Evolutionary conservation across 2,329 filamentous ascomycete species (phyloP).

Genomic region (Peltaster fructicola): DNA sequence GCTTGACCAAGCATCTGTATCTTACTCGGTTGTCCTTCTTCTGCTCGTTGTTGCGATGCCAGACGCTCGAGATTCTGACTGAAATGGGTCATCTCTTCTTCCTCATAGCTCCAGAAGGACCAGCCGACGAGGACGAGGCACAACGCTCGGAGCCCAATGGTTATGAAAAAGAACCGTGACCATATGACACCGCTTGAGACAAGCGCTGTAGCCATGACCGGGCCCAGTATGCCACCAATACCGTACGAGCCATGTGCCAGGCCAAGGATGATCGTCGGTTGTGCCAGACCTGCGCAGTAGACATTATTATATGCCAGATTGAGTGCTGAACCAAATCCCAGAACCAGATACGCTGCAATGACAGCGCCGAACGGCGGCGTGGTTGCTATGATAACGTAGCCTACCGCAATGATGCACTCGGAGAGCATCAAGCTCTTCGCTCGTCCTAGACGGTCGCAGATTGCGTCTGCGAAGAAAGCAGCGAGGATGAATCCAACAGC

Average conservation of each 20-base stretch:
- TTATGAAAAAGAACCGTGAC: constrained; percentile 57
- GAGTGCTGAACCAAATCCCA: constrained; percentile 36
- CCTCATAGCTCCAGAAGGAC: constrained; percentile 54
- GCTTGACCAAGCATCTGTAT: constrained; percentile 33
- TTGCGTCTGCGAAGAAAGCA: constrained; percentile 48
- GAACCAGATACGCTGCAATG: constrained; percentile 41
- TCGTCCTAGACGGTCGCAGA: constrained; percentile 46
- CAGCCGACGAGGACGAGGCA: constrained; percentile 44
- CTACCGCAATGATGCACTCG: constrained; percentile 38
- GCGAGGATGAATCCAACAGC: constrained; percentile 60
- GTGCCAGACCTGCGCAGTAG: constrained; percentile 35
- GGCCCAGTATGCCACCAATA: constrained; percentile 37
- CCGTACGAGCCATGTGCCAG: constrained; percentile 47
- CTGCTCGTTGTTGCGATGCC: constrained; percentile 22
- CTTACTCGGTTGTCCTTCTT: constrained; percentile 26
- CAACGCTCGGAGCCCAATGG: constrained; percentile 38
- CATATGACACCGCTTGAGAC: constrained; percentile 44
- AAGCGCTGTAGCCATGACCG: constrained; percentile 58
- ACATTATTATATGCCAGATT: constrained; percentile 39
- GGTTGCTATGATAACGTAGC: constrained; percentile 47
- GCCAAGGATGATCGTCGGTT: constrained; percentile 37
- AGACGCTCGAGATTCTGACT: constrained; percentile 27
- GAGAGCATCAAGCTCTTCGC: constrained; percentile 44
- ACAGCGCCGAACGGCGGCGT: constrained; percentile 54
- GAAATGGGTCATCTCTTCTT: constrained; percentile 33